phyloP scores from a whole-genome alignment of 768 basidiomycete species.

The Lentinula guzmanii region DNA sequence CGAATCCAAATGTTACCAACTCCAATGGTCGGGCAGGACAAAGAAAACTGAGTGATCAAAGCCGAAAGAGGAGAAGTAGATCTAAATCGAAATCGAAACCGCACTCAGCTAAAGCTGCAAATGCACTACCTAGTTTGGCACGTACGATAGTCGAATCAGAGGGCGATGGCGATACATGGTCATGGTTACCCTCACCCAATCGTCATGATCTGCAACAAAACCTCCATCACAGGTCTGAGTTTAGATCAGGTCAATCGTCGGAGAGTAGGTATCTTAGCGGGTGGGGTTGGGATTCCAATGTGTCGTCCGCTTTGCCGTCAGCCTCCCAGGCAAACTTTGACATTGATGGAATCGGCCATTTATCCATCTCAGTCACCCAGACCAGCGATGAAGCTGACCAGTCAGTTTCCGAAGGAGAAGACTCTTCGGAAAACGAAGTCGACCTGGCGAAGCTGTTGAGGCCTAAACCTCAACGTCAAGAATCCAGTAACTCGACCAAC shows the following conservation, averaged over 20 bases:
- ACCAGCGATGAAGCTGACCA: background rate
- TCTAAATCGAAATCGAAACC: background rate
- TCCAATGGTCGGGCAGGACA: background rate
- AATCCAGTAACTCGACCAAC: background rate
- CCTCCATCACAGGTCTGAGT: background rate
- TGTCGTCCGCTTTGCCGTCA: background rate
- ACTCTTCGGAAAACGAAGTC: slow-evolving; percentile 1
- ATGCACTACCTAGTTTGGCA: background rate
- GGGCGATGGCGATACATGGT: background rate
- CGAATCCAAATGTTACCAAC: background rate
- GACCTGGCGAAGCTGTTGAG: slow-evolving; percentile 1
- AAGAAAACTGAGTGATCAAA: background rate
- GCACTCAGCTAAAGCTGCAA: background rate
- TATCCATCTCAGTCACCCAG: background rate
- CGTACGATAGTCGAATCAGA: background rate
- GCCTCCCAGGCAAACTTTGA: background rate
- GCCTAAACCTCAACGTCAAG: slow-evolving; percentile 3
- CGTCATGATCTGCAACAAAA: background rate
- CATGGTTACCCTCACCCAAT: background rate
- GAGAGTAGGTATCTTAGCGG: background rate
- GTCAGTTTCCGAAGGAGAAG: background rate
- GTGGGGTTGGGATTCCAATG: background rate
- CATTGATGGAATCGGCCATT: background rate
- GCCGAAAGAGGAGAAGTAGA: background rate
- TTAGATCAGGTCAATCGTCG: background rate